A percentile compares a stretch with the other conserved stretches of the same genome.
Evolutionary conservation across 805 yeast genomes (phyloP).

Genomic region (Lipomyces kockii): DNA sequence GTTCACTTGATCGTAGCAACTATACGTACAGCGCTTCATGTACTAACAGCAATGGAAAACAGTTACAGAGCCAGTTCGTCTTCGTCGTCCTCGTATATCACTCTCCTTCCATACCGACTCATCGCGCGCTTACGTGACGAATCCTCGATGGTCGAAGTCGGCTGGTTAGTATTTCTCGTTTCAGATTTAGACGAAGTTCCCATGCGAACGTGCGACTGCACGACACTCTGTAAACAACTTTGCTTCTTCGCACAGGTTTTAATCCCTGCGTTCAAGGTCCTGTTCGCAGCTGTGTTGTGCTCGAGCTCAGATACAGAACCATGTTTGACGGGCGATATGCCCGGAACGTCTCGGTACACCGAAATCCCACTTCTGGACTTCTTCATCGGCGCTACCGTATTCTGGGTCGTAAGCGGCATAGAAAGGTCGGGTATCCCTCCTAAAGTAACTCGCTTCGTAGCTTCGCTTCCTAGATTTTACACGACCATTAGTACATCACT

Average conservation of each 20-base stretch:
- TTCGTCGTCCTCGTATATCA: background rate
- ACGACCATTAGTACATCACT: background rate
- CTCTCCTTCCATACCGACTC: background rate
- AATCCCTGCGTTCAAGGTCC: background rate
- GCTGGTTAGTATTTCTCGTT: background rate
- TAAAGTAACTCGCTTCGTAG: background rate
- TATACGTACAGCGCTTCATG: background rate
- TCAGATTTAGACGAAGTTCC: background rate
- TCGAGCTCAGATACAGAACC: background rate
- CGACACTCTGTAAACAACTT: background rate
- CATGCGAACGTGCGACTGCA: background rate
- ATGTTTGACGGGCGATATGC: background rate
- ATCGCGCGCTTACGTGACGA: background rate
- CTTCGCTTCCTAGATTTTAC: background rate
- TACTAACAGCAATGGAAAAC: background rate
- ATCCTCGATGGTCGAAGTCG: background rate
- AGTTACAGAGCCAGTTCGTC: slow-evolving; percentile 1
- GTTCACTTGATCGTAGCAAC: background rate
- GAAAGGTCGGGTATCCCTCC: background rate
- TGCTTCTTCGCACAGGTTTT: background rate
- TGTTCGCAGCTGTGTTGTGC: background rate
- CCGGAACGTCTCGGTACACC: background rate
- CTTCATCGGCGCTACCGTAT: background rate
- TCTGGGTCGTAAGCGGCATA: background rate
- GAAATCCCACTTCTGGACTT: background rate